Base-by-base conservation (phyloP, 495 filamentous ascomycete species). In the Neurospora terricola region DNA sequence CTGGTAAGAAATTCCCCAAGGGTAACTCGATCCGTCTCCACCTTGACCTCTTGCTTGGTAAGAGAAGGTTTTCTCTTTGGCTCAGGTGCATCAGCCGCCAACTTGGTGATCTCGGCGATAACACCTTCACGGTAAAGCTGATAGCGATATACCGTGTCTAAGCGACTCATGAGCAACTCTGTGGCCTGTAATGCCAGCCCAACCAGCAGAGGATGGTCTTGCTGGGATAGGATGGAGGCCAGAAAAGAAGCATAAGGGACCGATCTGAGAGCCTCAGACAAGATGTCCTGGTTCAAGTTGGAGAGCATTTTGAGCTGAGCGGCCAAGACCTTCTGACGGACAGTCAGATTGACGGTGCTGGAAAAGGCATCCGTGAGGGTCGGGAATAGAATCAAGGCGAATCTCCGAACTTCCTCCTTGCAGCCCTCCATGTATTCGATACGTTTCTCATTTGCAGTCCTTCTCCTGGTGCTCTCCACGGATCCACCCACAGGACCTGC, bases 61-160 rank as follows among this genome's bases (percentile, higher is more conserved):
- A 69, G 23, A 2, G 72, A 23, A 6, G 72, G 23, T 36, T 77
- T 75, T 38, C 39, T 42, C 37, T 84, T 80, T 6, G 79, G 71
- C 34, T 83, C 81, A 37, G 79, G 78, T 54, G 83, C 80, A 42
- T 81, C 80, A 12, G 62, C 78, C 0, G 93, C 88, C 36, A 98
- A 83, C 79, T 96, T 96, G 48, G 87, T 81, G 70, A 98, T 94
- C 80, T 98, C 96, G 0, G 92, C 87, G 76, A 99, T 94, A 23
- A 99, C 96, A 45, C 96, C 96, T 82, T 99, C 96, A 6, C 96
- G 92, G 78, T 99, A 96, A 77, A 99, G 97, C 76, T 98, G 96
- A 77, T 97, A 93, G 45, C 92, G 92, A 79, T 99, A 99, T 40
- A 98, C 92, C 37, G 89, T 83, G 69, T 93, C 92, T 12, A 98